phyloP scores from a whole-genome alignment of 2,329 filamentous ascomycete genomes.

The Hypoxylon sp. region DNA sequence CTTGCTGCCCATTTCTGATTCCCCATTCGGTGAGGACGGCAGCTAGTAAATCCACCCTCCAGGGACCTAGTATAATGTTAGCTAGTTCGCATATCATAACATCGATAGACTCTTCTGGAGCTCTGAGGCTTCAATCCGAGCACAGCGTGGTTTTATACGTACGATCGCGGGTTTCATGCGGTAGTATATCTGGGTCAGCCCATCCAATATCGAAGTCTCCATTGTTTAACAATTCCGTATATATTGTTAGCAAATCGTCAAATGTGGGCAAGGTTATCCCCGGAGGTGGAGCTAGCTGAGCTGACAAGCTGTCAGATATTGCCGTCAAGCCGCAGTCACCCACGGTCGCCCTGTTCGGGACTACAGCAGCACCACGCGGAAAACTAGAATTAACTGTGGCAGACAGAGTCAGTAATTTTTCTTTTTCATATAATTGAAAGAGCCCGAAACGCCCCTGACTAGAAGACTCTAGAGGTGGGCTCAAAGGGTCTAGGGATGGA shows the following conservation, averaged over 20 bases:
- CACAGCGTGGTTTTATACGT: neutral
- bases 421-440: neutral
- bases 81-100: neutral
- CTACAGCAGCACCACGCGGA: neutral
- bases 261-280: neutral
- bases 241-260: neutral
- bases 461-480: neutral
- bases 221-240: neutral
- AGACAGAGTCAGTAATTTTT: neutral
- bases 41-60: neutral
- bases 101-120: neutral
- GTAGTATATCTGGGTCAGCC: too few species aligned
- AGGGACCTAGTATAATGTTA: neutral
- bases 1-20: neutral
- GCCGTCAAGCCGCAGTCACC: conserved; percentile 39
- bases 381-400: neutral
- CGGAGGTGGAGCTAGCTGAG: neutral
- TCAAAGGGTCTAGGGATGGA: neutral
- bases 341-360: neutral
- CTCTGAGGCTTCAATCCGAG: neutral
- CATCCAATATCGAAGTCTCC: neutral
- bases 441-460: neutral
- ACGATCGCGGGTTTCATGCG: neutral
- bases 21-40: neutral
- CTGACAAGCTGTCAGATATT: conserved; percentile 26